These are phyloP conservation scores for Kwoniella dendrophila DNA, from an alignment of 768 basidiomycete genomes.

Conservation along the genomic window DNA sequence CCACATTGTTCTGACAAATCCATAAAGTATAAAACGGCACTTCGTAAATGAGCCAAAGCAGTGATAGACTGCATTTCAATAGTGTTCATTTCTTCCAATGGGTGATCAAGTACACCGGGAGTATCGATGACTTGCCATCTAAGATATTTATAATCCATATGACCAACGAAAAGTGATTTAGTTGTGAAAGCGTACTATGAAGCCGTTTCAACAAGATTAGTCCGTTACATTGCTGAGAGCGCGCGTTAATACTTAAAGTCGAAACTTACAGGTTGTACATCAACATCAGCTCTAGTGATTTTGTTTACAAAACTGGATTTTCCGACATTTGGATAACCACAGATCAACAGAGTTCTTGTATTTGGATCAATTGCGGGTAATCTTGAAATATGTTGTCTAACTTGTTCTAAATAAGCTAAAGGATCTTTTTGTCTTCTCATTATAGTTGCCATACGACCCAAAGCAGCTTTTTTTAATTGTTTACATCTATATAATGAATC, in stretches of 20 bases:
- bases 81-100: conserved; percentile 99
- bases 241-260: too few relatives aligned
- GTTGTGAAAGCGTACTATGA: conserved; percentile 90
- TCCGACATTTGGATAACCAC: conserved; percentile 98
- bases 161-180: conserved; percentile 96
- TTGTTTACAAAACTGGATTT: conserved; percentile 99
- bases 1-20: conserved; percentile 98
- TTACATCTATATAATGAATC: conserved; percentile 98
- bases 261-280: conserved; percentile 76
- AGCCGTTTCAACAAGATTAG: background rate
- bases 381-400: conserved; percentile 97
- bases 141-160: conserved; percentile 98
- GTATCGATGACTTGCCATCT: conserved; percentile 99
- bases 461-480: conserved; percentile 94
- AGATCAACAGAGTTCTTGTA: conserved; percentile 94
- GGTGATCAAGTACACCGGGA: conserved; percentile 95
- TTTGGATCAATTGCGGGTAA: conserved; percentile 97
- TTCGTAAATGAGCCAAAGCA: conserved; percentile 91
- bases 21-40: conserved; percentile 97
- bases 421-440: conserved; percentile 99
- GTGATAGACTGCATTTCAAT: conserved; percentile 99
- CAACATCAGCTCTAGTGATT: conserved; percentile 97
- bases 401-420: conserved; percentile 96
- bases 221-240: background rate
- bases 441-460: conserved; percentile 99